Evolutionary conservation across 768 basidiomycete genomes (phyloP).

Genomic region (Suillus bovinus): DNA sequence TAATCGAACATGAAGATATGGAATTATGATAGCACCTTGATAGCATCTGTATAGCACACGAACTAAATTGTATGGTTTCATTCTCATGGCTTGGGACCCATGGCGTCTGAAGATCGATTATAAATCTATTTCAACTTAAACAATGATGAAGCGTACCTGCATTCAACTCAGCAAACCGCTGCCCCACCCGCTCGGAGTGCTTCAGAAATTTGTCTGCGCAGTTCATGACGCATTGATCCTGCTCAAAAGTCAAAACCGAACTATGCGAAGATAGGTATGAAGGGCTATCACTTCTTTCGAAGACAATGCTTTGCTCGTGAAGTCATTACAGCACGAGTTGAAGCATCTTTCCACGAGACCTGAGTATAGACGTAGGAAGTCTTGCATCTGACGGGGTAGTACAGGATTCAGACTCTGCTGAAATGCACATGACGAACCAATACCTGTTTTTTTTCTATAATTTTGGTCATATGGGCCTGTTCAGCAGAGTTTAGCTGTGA

Average conservation of each 20-base stretch:
- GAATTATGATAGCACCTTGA: slow-evolving; percentile 15
- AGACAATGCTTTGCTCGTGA: slow-evolving; percentile 91
- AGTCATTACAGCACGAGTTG: slow-evolving; percentile 92
- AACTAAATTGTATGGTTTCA: background rate
- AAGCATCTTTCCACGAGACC: slow-evolving; percentile 96
- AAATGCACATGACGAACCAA: slow-evolving; percentile 13
- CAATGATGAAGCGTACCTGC: slow-evolving; percentile 60
- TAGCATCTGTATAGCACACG: slow-evolving; percentile 10
- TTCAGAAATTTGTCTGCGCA: slow-evolving; percentile 98
- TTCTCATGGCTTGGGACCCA: slow-evolving; percentile 31
- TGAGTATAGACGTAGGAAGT: slow-evolving; percentile 94
- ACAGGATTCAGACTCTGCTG: slow-evolving; percentile 8
- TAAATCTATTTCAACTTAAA: background rate
- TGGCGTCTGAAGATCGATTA: slow-evolving; percentile 28
- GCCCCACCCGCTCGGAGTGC: slow-evolving; percentile 91
- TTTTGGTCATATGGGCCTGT: slow-evolving; percentile 92
- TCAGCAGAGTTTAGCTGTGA: slow-evolving; percentile 87
- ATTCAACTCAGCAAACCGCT: slow-evolving; percentile 89
- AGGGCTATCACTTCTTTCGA: slow-evolving; percentile 76
- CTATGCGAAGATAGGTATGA: slow-evolving; percentile 3
- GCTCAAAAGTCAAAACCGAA: slow-evolving; percentile 14
- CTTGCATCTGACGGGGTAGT: slow-evolving; percentile 78
- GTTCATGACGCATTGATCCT: slow-evolving; percentile 90
- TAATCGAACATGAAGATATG: background rate
- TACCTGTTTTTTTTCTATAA: slow-evolving; percentile 98